These are phyloP conservation scores for Ceratobasidium papillatum DNA, from an alignment of 1,284 basidiomycete species.

Conservation along the genomic window DNA sequence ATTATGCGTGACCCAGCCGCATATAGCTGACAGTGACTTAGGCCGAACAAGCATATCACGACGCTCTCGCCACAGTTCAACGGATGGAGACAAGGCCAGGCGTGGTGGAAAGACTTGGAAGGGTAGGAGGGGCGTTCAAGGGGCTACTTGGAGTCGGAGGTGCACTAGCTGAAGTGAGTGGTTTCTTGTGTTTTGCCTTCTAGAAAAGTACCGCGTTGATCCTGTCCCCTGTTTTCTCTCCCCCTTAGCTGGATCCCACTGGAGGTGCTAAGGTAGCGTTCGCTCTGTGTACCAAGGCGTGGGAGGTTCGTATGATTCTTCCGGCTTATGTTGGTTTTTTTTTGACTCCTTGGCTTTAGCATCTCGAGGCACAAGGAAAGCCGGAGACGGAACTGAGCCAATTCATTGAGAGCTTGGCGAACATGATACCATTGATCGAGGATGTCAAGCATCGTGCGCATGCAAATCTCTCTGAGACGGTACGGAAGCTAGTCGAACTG, in stretches of 20 bases:
- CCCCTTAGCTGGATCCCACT: conserved; percentile 26
- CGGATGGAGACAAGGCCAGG: neutral
- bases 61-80: conserved; percentile 40
- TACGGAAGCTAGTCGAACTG: neutral
- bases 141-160: neutral
- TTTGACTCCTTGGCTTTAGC: neutral
- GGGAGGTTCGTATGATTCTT: conserved; percentile 40
- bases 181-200: neutral
- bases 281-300: neutral
- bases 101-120: neutral
- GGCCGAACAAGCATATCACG: conserved; percentile 39
- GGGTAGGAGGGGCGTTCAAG: neutral
- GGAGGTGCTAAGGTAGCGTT: conserved; percentile 30
- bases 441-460: neutral
- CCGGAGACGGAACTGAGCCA: neutral
- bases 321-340: no score
- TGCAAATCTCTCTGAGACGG: neutral
- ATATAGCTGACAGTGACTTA: conserved; percentile 11
- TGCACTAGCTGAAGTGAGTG: neutral
- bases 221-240: conserved; percentile 31
- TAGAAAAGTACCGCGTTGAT: neutral
- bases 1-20: neutral
- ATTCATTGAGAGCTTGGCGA: neutral
- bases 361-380: neutral
- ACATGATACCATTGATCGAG: neutral